Conservation (phyloP, 208 protist genomes). For the Acanthamoeba culbertsoni region DNA sequence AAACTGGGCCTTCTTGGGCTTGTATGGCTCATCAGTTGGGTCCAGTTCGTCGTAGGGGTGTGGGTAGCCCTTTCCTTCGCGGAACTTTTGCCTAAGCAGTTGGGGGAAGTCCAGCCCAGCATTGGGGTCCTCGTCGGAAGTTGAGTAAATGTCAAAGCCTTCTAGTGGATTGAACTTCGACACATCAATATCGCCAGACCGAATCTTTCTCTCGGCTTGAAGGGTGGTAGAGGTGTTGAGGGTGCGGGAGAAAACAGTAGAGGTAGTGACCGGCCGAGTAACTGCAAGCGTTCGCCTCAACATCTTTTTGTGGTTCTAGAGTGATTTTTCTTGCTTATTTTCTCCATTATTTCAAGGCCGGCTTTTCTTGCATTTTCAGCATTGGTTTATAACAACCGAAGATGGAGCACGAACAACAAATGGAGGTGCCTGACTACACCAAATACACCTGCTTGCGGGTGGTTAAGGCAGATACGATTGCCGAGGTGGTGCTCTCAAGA, state of each 20-base stretch:
- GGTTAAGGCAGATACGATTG: neutral
- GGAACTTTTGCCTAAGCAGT: neutral
- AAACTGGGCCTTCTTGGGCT: neutral
- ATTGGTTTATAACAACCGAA: neutral
- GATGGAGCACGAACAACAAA: neutral
- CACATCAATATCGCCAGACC: neutral
- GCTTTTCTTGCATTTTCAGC: neutral
- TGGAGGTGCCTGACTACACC: neutral
- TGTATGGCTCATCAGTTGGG: neutral
- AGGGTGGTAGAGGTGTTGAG: neutral
- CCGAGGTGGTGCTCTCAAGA: slow-evolving; percentile 8
- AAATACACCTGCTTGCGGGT: slow-evolving; percentile 44
- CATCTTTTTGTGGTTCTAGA: neutral
- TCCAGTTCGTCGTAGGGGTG: neutral
- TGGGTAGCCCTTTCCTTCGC: neutral
- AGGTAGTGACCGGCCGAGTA: neutral
- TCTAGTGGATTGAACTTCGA: neutral
- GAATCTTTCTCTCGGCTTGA: neutral
- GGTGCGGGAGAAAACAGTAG: neutral
- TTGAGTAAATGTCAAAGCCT: neutral
- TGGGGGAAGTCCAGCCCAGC: neutral
- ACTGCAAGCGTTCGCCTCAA: neutral
- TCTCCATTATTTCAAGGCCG: neutral
- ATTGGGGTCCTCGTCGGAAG: neutral
- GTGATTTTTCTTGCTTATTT: neutral